Conservation (phyloP, 2,329 filamentous ascomycete species). For the Stromatinia cepivora region DNA sequence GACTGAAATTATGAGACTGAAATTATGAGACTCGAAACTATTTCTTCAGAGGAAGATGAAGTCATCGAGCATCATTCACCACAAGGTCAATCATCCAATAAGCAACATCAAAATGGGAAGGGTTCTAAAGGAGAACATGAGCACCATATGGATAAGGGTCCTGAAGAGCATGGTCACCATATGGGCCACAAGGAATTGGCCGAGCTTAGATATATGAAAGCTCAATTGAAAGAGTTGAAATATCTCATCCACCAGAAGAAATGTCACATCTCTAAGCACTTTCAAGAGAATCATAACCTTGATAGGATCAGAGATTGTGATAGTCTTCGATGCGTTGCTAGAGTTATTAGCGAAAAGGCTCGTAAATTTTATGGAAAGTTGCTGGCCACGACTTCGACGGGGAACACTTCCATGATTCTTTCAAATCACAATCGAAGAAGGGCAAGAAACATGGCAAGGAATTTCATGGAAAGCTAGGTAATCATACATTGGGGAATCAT, state of each 20-base stretch:
- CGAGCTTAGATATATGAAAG: conserved; percentile 48
- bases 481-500: conserved; percentile 27
- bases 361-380: conserved; percentile 41
- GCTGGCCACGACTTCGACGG: conserved; percentile 27
- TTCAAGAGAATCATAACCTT: conserved; percentile 41
- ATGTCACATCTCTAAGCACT: conserved; percentile 36
- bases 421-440: conserved; percentile 18
- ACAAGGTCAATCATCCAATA: conserved; percentile 27
- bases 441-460: background rate
- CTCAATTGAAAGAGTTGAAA: conserved; percentile 46
- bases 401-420: conserved; percentile 18
- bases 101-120: conserved; percentile 18
- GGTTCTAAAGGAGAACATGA: background rate
- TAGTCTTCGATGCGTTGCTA: conserved; percentile 48
- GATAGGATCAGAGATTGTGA: conserved; percentile 43
- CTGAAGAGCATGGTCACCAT: background rate
- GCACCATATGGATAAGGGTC: background rate
- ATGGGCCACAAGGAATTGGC: conserved; percentile 42
- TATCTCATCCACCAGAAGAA: conserved; percentile 48
- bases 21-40: conserved; percentile 47
- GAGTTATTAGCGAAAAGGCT: conserved; percentile 44
- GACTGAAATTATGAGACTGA: conserved; percentile 46
- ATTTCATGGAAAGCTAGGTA: conserved; percentile 19
- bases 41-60: conserved; percentile 39
- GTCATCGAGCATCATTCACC: conserved; percentile 31